Evolutionary conservation across 495 filamentous ascomycete genomes (phyloP).

Genomic region (Xylaria telfairii): DNA sequence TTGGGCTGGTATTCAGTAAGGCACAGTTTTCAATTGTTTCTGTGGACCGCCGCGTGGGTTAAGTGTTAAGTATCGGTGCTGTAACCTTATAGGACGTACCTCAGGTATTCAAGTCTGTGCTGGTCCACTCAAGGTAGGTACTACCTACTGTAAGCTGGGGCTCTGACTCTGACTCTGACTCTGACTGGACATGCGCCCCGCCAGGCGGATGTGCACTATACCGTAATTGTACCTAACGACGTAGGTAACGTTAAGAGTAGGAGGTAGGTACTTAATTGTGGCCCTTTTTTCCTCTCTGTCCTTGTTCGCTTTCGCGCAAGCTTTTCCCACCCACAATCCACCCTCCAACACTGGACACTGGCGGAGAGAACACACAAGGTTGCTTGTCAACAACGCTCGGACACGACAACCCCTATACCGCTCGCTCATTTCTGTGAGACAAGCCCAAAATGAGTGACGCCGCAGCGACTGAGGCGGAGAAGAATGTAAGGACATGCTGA

Average conservation of each 20-base stretch:
- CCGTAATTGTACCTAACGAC: constrained; percentile 8
- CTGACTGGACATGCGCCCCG: not conserved
- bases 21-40: too few relatives aligned
- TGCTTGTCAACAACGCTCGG: constrained; percentile 7
- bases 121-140: not conserved
- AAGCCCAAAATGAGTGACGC: constrained; percentile 82
- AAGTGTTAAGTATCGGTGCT: too few relatives aligned
- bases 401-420: constrained; percentile 17
- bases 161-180: not conserved
- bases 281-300: constrained; percentile 16
- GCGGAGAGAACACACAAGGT: constrained; percentile 18
- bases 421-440: constrained; percentile 21
- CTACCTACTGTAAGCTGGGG: too few relatives aligned
- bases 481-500: constrained; percentile 71
- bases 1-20: too few relatives aligned
- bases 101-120: not conserved
- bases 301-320: constrained; percentile 16
- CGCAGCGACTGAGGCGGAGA: constrained; percentile 91
- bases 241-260: not conserved
- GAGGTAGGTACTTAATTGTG: constrained; percentile 2
- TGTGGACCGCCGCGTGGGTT: too few relatives aligned
- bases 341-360: constrained; percentile 18
- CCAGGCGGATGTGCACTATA: not conserved
- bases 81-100: too few relatives aligned
- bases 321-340: constrained; percentile 28